phyloP scores from a whole-genome alignment of 2,329 filamentous ascomycete species.

The Amphichorda felina region DNA sequence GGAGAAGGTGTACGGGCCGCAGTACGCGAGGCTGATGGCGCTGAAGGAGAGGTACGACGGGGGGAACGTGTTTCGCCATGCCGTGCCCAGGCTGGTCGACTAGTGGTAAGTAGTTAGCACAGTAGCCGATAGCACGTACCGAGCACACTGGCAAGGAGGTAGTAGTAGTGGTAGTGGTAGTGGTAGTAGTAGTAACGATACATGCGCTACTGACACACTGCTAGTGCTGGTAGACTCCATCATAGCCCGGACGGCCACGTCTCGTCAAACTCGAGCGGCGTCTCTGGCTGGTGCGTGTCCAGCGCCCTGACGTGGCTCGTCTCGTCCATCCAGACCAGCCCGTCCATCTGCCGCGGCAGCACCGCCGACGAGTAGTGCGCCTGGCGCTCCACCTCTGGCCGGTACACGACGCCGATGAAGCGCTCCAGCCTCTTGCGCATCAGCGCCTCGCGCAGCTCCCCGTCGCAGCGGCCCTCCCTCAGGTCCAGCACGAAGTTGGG shows the following conservation, averaged over 20 bases:
- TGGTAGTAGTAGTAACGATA: too few relatives aligned
- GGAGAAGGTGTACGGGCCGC: too few relatives aligned
- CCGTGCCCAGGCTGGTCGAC: too few relatives aligned
- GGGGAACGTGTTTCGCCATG: too few relatives aligned
- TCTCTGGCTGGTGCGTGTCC: conserved; percentile 28
- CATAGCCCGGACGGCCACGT: conserved; percentile 40
- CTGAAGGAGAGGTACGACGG: too few relatives aligned
- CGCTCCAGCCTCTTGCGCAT: conserved; percentile 28
- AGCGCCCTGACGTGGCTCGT: conserved; percentile 30
- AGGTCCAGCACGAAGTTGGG: conserved; percentile 33
- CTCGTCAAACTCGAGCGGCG: conserved; percentile 25
- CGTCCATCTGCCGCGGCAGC: conserved; percentile 35
- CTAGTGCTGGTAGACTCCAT: too few relatives aligned
- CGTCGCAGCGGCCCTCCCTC: conserved; percentile 20
- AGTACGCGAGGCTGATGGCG: too few relatives aligned
- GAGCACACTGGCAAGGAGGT: too few relatives aligned
- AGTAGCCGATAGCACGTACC: too few relatives aligned
- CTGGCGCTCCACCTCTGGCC: conserved; percentile 31
- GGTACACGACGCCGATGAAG: conserved; percentile 41
- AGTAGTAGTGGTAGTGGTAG: too few relatives aligned
- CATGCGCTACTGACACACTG: too few relatives aligned
- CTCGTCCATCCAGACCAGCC: conserved; percentile 35
- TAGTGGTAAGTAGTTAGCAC: too few relatives aligned
- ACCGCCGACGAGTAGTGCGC: conserved; percentile 35
- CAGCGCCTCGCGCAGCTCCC: conserved; percentile 21